Percentiles rank a stretch among this genome's conserved stretches.
phyloP scores from a whole-genome alignment of 371 early-diverging fungal genomes.

The Apophysomyces ossiformis region DNA sequence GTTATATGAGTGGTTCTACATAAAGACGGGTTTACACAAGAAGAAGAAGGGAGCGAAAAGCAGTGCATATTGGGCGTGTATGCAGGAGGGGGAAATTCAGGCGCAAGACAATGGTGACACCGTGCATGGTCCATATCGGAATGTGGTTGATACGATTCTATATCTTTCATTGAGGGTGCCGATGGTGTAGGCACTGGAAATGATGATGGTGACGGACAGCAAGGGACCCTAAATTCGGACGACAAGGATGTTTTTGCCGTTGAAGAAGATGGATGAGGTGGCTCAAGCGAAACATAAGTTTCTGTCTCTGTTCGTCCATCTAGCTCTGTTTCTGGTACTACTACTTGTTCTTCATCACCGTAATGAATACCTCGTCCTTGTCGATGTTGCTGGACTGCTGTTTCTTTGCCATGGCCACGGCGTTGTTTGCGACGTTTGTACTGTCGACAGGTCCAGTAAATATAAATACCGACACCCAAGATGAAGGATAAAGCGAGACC shows the following conservation, averaged over 20 bases:
- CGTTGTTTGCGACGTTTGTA: slow-evolving; percentile 9
- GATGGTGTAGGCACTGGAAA: neutral
- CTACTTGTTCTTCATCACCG: neutral
- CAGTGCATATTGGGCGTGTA: neutral
- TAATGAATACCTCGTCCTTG: neutral
- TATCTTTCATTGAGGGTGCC: neutral
- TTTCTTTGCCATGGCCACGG: neutral
- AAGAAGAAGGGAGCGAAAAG: neutral
- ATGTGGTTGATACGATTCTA: neutral
- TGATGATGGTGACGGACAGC: neutral
- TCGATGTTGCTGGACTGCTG: too few relatives aligned
- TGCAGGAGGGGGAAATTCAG: slow-evolving; percentile 2
- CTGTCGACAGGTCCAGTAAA: slow-evolving; percentile 28
- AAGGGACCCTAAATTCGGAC: neutral
- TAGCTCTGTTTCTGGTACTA: neutral
- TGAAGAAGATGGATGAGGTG: neutral
- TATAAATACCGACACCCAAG: slow-evolving; percentile 29
- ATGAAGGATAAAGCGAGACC: slow-evolving; percentile 28
- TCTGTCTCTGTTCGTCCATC: neutral
- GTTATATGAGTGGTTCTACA: neutral
- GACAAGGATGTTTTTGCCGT: neutral
- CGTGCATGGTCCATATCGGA: neutral
- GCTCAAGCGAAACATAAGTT: neutral
- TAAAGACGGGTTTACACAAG: neutral
- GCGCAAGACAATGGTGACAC: slow-evolving; percentile 6